These are phyloP conservation scores for Podila clonocystis DNA, from an alignment of 192 early-diverging fungal species.

Conservation along the genomic window DNA sequence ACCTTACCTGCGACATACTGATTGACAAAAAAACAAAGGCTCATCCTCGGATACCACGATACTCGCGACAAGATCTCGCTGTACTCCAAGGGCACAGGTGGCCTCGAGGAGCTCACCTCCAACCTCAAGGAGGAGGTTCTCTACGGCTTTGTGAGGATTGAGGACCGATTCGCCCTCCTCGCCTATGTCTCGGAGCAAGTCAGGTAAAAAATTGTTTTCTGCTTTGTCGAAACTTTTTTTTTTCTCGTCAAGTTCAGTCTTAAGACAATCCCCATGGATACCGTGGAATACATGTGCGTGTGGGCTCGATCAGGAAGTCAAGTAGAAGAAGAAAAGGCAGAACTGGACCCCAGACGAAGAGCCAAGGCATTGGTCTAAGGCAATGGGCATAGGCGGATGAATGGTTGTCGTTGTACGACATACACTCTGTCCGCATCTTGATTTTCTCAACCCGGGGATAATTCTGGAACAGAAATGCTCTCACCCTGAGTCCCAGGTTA, in stretches of 20 bases:
- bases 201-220: constrained; percentile 50
- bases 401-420: too few relatives aligned
- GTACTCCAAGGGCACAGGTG: constrained; percentile 62
- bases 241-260: not conserved
- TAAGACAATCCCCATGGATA: too few relatives aligned
- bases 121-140: constrained; percentile 67
- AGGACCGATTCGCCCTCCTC: constrained; percentile 64
- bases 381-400: too few relatives aligned
- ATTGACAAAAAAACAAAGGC: constrained; percentile 40
- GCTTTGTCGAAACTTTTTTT: not conserved
- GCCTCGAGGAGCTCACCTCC: constrained; percentile 63
- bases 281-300: too few relatives aligned
- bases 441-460: too few relatives aligned
- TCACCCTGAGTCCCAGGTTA: too few relatives aligned
- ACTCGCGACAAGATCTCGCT: constrained; percentile 72
- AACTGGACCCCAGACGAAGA: not conserved
- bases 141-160: constrained; percentile 67
- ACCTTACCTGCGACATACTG: not conserved
- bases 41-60: constrained; percentile 72
- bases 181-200: constrained; percentile 70
- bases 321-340: not conserved
- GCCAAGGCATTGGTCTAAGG: too few relatives aligned
- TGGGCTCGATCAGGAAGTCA: not conserved
- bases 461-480: constrained; percentile 1
- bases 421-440: too few relatives aligned